Percentiles rank a stretch among this genome's conserved stretches.
Evolutionary conservation across 163 green algal species (phyloP).

Genomic region (Prototheca wickerhamii): DNA sequence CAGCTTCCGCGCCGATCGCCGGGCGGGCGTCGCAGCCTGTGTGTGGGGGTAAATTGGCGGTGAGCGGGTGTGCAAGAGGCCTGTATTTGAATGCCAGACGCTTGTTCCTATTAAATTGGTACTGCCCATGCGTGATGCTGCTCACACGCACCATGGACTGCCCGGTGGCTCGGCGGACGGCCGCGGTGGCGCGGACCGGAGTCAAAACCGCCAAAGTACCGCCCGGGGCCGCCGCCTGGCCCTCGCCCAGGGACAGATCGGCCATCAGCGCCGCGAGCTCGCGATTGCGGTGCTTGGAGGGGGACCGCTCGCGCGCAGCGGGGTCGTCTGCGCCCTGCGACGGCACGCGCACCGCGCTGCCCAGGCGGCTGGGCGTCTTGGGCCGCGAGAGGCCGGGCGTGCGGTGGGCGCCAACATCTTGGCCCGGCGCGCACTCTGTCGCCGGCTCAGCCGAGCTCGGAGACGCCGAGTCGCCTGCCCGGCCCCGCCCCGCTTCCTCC

Average conservation of each 20-base stretch:
- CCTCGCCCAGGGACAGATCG: constrained; percentile 7
- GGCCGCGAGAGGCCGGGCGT: neutral
- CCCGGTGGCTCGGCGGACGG: neutral
- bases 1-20: constrained; percentile 17
- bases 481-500: neutral
- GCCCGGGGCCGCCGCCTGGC: neutral
- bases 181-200: constrained; percentile 7
- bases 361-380: neutral
- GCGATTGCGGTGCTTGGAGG: constrained; percentile 4
- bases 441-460: too few relatives aligned
- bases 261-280: constrained; percentile 26
- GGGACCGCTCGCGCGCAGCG: neutral
- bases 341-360: constrained; percentile 12
- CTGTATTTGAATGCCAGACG: too few relatives aligned
- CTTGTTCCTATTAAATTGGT: too few relatives aligned
- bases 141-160: neutral
- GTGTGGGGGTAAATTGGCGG: neutral
- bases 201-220: constrained; percentile 23
- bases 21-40: constrained; percentile 24
- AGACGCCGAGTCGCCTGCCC: neutral
- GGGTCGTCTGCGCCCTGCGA: neutral
- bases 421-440: too few relatives aligned
- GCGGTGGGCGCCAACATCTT: too few relatives aligned
- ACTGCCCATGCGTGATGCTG: too few relatives aligned
- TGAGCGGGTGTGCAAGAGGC: too few relatives aligned